A percentile compares a stretch with the other conserved stretches of the same genome.
These are phyloP conservation scores for Tricholoma bakamatsutake DNA, from an alignment of 768 basidiomycete species.

Conservation along the genomic window DNA sequence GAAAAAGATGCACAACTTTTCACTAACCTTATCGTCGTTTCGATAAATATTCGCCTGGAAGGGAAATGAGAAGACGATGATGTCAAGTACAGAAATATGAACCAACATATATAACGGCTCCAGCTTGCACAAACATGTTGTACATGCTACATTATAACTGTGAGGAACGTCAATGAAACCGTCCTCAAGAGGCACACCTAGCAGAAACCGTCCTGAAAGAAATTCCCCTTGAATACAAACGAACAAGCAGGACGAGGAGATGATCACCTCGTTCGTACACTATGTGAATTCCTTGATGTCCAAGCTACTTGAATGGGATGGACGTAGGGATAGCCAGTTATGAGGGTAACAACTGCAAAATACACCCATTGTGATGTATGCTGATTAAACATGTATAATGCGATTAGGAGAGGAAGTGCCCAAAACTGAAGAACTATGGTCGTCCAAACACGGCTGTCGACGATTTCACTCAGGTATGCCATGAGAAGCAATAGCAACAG, in stretches of 20 bases:
- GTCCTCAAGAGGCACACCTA: not conserved
- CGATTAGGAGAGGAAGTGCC: slow-evolving; percentile 56
- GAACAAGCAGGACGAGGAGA: slow-evolving; percentile 7
- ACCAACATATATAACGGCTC: not conserved
- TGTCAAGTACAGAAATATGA: not conserved
- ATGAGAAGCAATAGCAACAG: slow-evolving; percentile 40
- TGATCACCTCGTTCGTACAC: slow-evolving; percentile 46
- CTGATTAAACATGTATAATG: slow-evolving; percentile 44
- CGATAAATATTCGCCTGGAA: not conserved
- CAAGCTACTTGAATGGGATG: slow-evolving; percentile 50
- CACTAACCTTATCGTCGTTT: slow-evolving; percentile 26
- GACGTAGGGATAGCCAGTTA: slow-evolving; percentile 52
- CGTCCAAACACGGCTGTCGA: slow-evolving; percentile 51
- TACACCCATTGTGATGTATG: slow-evolving; percentile 52
- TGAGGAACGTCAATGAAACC: not conserved
- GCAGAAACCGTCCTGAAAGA: not conserved
- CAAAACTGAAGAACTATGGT: slow-evolving; percentile 53
- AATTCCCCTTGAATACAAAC: not conserved
- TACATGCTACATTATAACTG: not conserved
- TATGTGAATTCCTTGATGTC: slow-evolving; percentile 55
- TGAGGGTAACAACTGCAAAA: slow-evolving; percentile 45
- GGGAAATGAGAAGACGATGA: not conserved
- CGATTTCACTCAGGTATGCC: slow-evolving; percentile 46
- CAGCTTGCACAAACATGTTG: not conserved
- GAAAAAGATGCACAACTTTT: slow-evolving; percentile 31